Conservation (phyloP, 2,329 filamentous ascomycete genomes). For the Coniochaeta ligniaria region DNA sequence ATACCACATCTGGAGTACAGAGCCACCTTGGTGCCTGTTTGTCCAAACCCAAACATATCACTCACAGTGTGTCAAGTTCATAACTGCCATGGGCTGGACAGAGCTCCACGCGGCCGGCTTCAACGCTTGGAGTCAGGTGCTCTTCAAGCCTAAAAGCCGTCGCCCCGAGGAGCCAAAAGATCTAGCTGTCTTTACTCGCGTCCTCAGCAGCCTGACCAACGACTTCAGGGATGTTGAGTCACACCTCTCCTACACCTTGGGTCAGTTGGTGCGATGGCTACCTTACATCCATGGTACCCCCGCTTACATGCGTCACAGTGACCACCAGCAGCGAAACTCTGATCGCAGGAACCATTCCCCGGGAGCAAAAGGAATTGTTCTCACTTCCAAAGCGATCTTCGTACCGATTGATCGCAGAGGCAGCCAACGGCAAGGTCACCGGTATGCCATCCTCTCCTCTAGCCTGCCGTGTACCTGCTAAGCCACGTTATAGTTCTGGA, state of each 20-base stretch:
- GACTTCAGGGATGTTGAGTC: slow-evolving; percentile 26
- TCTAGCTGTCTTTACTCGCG: slow-evolving; percentile 28
- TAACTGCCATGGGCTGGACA: slow-evolving; percentile 19
- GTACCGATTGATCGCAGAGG: slow-evolving; percentile 11
- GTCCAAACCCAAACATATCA: background rate
- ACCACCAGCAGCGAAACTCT: background rate
- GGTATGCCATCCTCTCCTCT: slow-evolving; percentile 13
- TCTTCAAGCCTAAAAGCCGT: slow-evolving; percentile 19
- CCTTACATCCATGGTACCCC: background rate
- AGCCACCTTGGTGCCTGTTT: background rate
- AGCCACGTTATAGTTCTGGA: slow-evolving; percentile 16
- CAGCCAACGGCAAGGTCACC: slow-evolving; percentile 20
- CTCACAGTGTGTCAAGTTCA: background rate
- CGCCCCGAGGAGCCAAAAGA: background rate
- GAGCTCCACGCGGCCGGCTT: slow-evolving; percentile 47
- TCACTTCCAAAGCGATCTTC: background rate
- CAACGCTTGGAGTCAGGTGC: slow-evolving; percentile 52
- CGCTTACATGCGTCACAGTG: background rate
- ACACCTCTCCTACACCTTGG: slow-evolving; percentile 36
- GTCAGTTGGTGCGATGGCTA: slow-evolving; percentile 24
- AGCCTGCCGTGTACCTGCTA: background rate
- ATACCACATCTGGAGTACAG: background rate
- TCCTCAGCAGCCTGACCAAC: slow-evolving; percentile 24
- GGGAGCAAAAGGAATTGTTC: background rate
- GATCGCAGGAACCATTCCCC: background rate